These are phyloP conservation scores for Smallanthus sonchifolius DNA, from an alignment of 129 eudicot genomes.

Conservation along the genomic window DNA sequence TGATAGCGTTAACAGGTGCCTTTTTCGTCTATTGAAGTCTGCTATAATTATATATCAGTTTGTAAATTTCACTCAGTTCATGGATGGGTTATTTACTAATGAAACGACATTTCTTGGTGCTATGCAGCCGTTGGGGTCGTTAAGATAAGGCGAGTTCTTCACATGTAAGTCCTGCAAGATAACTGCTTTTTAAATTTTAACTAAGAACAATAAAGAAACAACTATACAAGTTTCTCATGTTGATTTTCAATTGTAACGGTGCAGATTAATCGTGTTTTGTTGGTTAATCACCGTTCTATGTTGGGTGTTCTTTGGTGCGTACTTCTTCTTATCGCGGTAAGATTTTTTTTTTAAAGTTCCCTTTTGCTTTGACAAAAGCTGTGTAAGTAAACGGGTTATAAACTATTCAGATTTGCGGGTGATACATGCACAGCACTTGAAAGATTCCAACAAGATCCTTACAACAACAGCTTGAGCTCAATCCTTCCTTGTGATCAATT, in stretches of 20 bases:
- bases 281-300: conserved; percentile 66
- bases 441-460: conserved; percentile 69
- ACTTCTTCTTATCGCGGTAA: conserved; percentile 61
- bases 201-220: background rate
- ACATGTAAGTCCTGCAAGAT: conserved; percentile 46
- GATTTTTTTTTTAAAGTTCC: conserved; percentile 17
- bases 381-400: background rate
- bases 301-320: conserved; percentile 75
- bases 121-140: conserved; percentile 50
- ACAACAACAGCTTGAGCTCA: conserved; percentile 86
- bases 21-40: background rate
- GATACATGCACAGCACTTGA: conserved; percentile 88
- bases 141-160: conserved; percentile 40
- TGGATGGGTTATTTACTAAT: background rate
- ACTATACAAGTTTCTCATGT: background rate
- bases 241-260: conserved; percentile 2
- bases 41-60: background rate
- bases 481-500: conserved; percentile 82
- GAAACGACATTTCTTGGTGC: background rate
- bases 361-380: background rate
- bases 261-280: conserved; percentile 60
- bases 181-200: background rate
- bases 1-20: conserved; percentile 57
- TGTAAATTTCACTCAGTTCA: background rate
- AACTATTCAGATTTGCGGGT: conserved; percentile 53